Percentiles rank a stretch among this genome's conserved stretches.
Conservation (phyloP, 805 yeast genomes). For the Ogataea philodendri region DNA sequence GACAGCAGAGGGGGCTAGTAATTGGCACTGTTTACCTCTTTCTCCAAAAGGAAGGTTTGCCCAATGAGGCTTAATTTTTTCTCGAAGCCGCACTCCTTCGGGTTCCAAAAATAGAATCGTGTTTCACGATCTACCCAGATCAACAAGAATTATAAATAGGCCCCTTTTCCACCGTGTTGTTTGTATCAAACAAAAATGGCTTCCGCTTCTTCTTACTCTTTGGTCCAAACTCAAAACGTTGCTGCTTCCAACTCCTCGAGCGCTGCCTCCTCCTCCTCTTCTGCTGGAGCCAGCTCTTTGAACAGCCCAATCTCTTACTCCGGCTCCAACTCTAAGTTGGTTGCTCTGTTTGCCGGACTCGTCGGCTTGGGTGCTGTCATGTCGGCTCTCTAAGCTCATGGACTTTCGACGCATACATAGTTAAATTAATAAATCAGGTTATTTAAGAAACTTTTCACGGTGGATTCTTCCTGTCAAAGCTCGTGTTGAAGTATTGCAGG, state of each 20-base stretch:
- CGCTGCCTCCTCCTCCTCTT: conserved; percentile 20
- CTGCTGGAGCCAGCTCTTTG: conserved; percentile 27
- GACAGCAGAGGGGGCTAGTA: conserved; percentile 2
- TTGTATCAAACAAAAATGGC: conserved; percentile 15
- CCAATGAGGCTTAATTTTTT: conserved; percentile 6
- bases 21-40: conserved; percentile 8
- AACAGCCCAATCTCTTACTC: conserved; percentile 26
- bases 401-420: conserved; percentile 5
- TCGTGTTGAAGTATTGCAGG: conserved; percentile 52
- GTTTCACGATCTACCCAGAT: conserved; percentile 12
- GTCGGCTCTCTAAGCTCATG: conserved; percentile 25
- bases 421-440: conserved; percentile 6
- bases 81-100: conserved; percentile 20
- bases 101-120: conserved; percentile 19
- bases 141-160: conserved; percentile 16
- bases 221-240: conserved; percentile 22
- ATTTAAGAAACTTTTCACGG: too few relatives aligned
- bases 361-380: conserved; percentile 30
- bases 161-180: conserved; percentile 3
- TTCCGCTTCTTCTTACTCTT: conserved; percentile 21
- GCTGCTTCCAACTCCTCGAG: conserved; percentile 18
- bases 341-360: conserved; percentile 30
- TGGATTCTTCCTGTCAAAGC: conserved; percentile 48
- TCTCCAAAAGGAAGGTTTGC: conserved; percentile 10
- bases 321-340: conserved; percentile 32